A percentile compares a stretch with the other conserved stretches of the same genome.
Conservation (phyloP, 2,329 filamentous ascomycete genomes). For the Xylariaceae sp. region DNA sequence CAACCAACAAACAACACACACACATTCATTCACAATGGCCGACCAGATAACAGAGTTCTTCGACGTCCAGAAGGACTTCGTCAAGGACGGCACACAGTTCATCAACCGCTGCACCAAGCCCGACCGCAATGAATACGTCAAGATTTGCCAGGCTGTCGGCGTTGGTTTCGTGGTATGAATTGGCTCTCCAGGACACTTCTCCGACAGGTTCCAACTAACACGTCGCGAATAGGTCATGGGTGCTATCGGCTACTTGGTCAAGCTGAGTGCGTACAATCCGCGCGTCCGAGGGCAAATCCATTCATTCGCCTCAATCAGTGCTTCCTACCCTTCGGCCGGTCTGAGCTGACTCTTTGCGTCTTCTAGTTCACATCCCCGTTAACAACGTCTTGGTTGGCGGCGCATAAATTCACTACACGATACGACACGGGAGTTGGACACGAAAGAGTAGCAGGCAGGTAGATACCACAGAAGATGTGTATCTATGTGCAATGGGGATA, state of each 20-base stretch:
- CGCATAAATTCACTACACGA: slow-evolving; percentile 40
- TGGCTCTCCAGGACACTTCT: background rate
- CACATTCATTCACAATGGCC: slow-evolving; percentile 43
- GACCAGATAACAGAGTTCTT: slow-evolving; percentile 66
- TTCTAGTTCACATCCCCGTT: slow-evolving; percentile 60
- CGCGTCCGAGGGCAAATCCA: too few relatives aligned
- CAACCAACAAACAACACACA: background rate
- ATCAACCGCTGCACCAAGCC: slow-evolving; percentile 59
- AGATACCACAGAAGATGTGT: background rate
- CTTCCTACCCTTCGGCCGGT: background rate
- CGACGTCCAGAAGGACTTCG: slow-evolving; percentile 62
- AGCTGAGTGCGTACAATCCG: slow-evolving; percentile 50
- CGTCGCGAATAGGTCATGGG: slow-evolving; percentile 16
- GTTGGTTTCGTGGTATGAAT: slow-evolving; percentile 58
- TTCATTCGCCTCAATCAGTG: too few relatives aligned
- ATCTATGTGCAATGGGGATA: background rate
- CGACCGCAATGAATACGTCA: slow-evolving; percentile 42
- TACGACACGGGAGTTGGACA: background rate
- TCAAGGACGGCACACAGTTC: slow-evolving; percentile 58
- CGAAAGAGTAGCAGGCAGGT: background rate
- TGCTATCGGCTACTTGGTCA: slow-evolving; percentile 64
- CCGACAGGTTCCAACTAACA: background rate
- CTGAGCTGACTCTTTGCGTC: background rate
- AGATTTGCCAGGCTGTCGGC: slow-evolving; percentile 54
- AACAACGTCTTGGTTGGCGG: slow-evolving; percentile 66